Conservation (phyloP, 2,329 filamentous ascomycete species). For the Arthrobotrys megalospora region DNA sequence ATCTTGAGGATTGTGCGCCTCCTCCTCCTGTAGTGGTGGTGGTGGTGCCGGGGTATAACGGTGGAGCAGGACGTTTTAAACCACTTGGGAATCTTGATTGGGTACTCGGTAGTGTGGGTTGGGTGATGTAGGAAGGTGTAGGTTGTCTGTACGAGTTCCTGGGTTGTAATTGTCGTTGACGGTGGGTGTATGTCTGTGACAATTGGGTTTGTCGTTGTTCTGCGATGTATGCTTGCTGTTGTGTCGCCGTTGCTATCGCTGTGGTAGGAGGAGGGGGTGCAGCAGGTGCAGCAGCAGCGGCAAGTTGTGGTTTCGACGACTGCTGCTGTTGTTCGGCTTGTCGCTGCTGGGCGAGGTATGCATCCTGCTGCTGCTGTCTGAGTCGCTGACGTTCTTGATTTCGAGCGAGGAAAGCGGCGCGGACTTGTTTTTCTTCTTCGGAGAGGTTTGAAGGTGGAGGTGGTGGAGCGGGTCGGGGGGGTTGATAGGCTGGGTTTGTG, state of each 20-base stretch:
- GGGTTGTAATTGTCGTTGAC: constrained; percentile 59
- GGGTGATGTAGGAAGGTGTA: constrained; percentile 55
- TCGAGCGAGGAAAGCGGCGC: constrained; percentile 45
- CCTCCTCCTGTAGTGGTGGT: constrained; percentile 15
- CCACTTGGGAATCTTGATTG: constrained; percentile 24
- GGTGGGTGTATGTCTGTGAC: constrained; percentile 53
- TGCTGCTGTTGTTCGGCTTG: constrained; percentile 21
- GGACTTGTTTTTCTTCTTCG: constrained; percentile 43
- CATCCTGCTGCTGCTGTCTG: constrained; percentile 47
- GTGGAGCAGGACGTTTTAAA: not conserved
- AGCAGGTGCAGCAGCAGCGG: not conserved
- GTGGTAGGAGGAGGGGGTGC: not conserved
- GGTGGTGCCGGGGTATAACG: not conserved
- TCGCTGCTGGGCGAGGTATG: constrained; percentile 33
- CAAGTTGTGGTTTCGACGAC: not conserved
- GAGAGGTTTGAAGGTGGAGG: constrained; percentile 31
- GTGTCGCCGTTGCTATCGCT: not conserved
- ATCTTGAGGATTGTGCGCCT: constrained; percentile 32
- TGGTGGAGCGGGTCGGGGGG: constrained; percentile 31
- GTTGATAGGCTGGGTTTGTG: constrained; percentile 42
- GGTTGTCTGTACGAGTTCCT: constrained; percentile 41
- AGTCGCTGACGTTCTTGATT: constrained; percentile 49
- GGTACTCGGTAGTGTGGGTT: constrained; percentile 57
- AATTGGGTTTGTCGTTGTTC: constrained; percentile 46
- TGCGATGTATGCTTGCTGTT: constrained; percentile 31